Evolutionary conservation across 2,329 filamentous ascomycete genomes (phyloP).

Genomic region (Huntiella omanensis): DNA sequence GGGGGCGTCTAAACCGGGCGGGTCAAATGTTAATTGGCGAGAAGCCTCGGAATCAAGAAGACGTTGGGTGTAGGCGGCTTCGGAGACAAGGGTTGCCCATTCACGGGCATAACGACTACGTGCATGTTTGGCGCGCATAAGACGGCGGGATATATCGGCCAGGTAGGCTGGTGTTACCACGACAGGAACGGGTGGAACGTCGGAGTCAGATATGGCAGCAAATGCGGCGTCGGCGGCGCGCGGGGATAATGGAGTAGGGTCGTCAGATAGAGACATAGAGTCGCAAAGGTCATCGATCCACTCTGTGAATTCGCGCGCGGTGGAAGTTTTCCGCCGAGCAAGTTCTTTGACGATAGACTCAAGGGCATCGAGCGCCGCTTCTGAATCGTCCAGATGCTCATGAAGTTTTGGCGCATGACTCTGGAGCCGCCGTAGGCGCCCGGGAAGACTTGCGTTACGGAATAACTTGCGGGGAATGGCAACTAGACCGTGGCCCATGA

Average conservation of each 20-base stretch:
- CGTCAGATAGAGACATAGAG: constrained; percentile 49
- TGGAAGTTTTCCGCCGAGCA: constrained; percentile 55
- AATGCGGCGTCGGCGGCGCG: constrained; percentile 20
- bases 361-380: constrained; percentile 59
- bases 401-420: constrained; percentile 61
- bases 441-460: constrained; percentile 58
- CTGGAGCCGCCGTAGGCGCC: constrained; percentile 57
- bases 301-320: constrained; percentile 56
- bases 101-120: constrained; percentile 67
- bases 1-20: constrained; percentile 33
- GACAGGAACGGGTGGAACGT: constrained; percentile 40
- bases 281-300: constrained; percentile 95
- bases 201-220: constrained; percentile 21
- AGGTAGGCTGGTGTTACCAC: constrained; percentile 88
- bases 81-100: constrained; percentile 62
- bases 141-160: constrained; percentile 67
- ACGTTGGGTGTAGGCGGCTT: constrained; percentile 56
- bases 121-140: constrained; percentile 67
- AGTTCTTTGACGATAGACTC: constrained; percentile 68
- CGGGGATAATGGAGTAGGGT: constrained; percentile 20
- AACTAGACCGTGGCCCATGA: constrained; percentile 95
- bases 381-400: constrained; percentile 73
- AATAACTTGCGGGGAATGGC: constrained; percentile 71
- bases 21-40: constrained; percentile 58
- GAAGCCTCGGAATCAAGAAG: constrained; percentile 72